phyloP scores from a whole-genome alignment of 257 asterid genomes.

The Przewalskia tangutica region DNA sequence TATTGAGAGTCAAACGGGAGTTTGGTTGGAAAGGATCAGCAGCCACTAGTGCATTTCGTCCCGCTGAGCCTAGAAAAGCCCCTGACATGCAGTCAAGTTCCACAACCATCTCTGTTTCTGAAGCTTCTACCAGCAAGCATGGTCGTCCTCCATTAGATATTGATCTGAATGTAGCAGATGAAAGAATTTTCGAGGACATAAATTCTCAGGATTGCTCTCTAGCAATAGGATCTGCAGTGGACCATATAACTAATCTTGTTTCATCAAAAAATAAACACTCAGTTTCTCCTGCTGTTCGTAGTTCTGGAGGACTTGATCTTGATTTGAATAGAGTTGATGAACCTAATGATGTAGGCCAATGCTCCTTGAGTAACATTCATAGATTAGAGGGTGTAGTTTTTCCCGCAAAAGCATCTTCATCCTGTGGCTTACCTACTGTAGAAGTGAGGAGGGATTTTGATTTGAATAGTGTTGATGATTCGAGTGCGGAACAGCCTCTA shows the following conservation, averaged over 20 bases:
- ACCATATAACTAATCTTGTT: constrained; percentile 12
- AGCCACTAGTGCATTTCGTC: constrained; percentile 52
- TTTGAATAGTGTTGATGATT: constrained; percentile 33
- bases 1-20: constrained; percentile 35
- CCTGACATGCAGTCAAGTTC: constrained; percentile 16
- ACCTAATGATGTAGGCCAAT: constrained; percentile 22
- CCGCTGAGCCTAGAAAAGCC: constrained; percentile 43
- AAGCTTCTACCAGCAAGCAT: constrained; percentile 30
- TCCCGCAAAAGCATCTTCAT: constrained; percentile 15
- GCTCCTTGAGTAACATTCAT: constrained; percentile 24
- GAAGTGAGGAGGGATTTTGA: constrained; percentile 44
- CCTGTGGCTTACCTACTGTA: constrained; percentile 14
- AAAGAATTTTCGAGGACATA: constrained; percentile 33
- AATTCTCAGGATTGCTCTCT: constrained; percentile 26
- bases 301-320: constrained; percentile 34
- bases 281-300: constrained; percentile 18
- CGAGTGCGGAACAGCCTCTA: constrained; percentile 21
- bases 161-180: constrained; percentile 47
- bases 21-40: constrained; percentile 56
- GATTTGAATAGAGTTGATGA: constrained; percentile 42
- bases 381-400: constrained; percentile 12
- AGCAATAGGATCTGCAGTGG: constrained; percentile 12
- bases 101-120: constrained; percentile 16
- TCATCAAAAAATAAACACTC: constrained; percentile 10
- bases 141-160: constrained; percentile 35